Base-by-base conservation (phyloP, 768 basidiomycete genomes). In the Mycena venus region DNA sequence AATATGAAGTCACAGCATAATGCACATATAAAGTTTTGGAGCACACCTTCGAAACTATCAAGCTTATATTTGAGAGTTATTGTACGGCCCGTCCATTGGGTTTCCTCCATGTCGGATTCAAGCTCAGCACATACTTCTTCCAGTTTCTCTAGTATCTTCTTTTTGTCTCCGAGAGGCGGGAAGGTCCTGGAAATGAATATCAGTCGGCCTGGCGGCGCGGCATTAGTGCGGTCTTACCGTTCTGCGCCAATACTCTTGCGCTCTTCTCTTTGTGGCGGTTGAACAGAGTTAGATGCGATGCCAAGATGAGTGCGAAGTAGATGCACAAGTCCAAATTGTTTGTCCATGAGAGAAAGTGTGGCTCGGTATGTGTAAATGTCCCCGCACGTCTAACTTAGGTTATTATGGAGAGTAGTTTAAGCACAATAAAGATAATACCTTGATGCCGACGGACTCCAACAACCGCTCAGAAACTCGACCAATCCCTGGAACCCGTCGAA, bases 241-340 rank as follows among this genome's bases (percentile, higher is more conserved):
- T 99, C 98, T 34, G 93, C 91, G 1, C 98, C 98, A 40, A 99
- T 95, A 73, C 95, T 96, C 85, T 97, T 99, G 60, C 94, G 86
- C 77, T 96, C 96, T 73, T 96, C 94, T 74, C 98, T 86, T 73
- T 87, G 88, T 56, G 90, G 86, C 6, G 96, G 93, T 68, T 92
- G 86, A 32, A 99, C 96, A 14, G 90, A 83, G 77, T 96, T 99
- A 1, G 93, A 95, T 2, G 94, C 92, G 44, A 99, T 91, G 2
- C 98, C 98, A 14, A 99, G 91, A 82, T 96, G 90, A 0, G 93
- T 93, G 73, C 88, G 90, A 53, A 98, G 88, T 40, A 99, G 87
- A 78, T 92, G 94, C 32, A 87, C 82, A 38, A 96, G 85, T 12
- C 95, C 95, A 78, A 98, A 94, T 73, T 96, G 92, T 77, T 95